Evolutionary conservation across 305 asterid genomes (phyloP).

Genomic region (Solanum aculeatissimum): DNA sequence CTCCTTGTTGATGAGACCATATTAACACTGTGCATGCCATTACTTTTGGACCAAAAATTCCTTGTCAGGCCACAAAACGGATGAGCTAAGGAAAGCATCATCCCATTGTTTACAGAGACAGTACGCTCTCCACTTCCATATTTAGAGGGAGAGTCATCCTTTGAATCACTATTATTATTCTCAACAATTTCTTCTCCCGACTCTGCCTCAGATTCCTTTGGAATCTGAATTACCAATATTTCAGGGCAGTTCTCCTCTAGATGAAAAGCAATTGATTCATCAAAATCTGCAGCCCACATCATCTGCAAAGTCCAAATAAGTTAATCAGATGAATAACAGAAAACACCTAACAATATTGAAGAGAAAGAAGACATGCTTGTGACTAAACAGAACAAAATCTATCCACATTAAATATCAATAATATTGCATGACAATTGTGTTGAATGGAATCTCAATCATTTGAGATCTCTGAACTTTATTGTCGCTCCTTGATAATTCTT

Average conservation of each 20-base stretch:
- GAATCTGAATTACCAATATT: constrained; percentile 51
- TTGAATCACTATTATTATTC: constrained; percentile 24
- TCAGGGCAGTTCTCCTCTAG: constrained; percentile 73
- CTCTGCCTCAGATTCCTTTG: constrained; percentile 41
- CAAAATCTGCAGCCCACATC: constrained; percentile 99
- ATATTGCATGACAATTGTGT: neutral
- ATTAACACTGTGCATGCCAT: constrained; percentile 35
- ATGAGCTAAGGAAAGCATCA: constrained; percentile 38
- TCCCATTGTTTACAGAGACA: constrained; percentile 37
- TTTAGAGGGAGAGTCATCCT: constrained; percentile 35
- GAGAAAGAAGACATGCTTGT: neutral
- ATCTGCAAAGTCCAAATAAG: constrained; percentile 39
- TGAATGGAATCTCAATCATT: neutral
- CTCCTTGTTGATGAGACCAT: constrained; percentile 50
- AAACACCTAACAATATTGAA: neutral
- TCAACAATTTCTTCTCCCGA: constrained; percentile 46
- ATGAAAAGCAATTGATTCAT: constrained; percentile 48
- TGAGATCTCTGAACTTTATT: neutral
- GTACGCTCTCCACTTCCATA: constrained; percentile 38
- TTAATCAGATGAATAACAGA: neutral
- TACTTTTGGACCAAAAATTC: constrained; percentile 73
- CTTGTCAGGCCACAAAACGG: constrained; percentile 90
- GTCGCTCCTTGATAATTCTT: neutral
- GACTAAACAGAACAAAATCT: neutral
- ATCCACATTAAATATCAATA: neutral